Conservation (phyloP, 225 moss, liverwort and hornwort species). For the Neckera pumila region DNA sequence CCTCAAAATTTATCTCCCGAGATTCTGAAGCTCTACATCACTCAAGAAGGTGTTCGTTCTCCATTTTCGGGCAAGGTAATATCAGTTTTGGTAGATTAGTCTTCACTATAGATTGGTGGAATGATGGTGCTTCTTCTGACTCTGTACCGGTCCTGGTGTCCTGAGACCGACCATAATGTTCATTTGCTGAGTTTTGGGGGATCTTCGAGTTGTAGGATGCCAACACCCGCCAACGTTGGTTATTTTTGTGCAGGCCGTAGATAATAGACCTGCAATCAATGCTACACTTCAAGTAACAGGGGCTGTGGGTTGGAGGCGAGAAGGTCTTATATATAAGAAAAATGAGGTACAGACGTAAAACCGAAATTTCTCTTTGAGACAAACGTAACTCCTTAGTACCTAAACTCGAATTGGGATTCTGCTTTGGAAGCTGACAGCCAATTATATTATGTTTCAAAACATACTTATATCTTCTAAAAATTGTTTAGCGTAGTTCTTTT, state of each 20-base stretch:
- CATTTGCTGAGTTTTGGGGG: not conserved
- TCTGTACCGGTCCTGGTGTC: not conserved
- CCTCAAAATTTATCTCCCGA: slow-evolving; percentile 65
- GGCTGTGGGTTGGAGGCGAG: slow-evolving; percentile 62
- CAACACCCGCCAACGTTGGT: not conserved
- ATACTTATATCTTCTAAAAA: not conserved
- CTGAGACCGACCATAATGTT: not conserved
- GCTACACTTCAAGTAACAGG: slow-evolving; percentile 66
- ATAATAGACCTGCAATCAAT: slow-evolving; percentile 51
- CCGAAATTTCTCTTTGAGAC: not conserved
- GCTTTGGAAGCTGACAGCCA: not conserved
- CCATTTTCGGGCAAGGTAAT: slow-evolving; percentile 55
- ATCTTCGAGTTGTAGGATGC: not conserved
- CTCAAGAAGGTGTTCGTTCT: slow-evolving; percentile 63
- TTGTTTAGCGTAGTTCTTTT: not conserved
- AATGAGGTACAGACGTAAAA: slow-evolving; percentile 28
- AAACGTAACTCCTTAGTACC: not conserved
- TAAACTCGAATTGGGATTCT: not conserved
- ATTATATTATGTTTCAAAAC: not conserved
- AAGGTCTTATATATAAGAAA: slow-evolving; percentile 62
- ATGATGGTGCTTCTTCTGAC: not conserved
- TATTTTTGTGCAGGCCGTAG: slow-evolving; percentile 29
- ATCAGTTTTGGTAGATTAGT: not conserved
- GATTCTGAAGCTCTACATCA: slow-evolving; percentile 64
- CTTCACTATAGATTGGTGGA: not conserved